Evolutionary conservation across 2,329 filamentous ascomycete genomes (phyloP).

Genomic region (Trichoderma sp.): DNA sequence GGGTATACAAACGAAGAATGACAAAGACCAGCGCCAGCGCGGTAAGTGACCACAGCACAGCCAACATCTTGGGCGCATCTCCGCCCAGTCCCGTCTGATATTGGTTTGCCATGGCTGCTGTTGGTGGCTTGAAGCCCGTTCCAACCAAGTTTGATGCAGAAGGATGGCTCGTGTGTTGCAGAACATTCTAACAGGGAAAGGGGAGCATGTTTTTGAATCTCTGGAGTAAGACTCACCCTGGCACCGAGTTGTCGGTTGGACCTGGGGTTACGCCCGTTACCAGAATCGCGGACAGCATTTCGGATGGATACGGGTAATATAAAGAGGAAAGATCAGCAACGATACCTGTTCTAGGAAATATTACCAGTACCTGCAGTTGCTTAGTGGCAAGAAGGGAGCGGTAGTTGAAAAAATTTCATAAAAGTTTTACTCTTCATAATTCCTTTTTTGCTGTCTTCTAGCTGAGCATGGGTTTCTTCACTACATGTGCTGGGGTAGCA

Average conservation of each 20-base stretch:
- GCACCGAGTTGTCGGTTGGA: neutral
- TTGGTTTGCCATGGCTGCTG: neutral
- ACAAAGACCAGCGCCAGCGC: neutral
- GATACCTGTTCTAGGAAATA: neutral
- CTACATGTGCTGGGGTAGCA: neutral
- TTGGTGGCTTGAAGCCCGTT: neutral
- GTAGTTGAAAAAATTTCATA: neutral
- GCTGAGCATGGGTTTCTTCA: neutral
- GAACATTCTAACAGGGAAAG: neutral
- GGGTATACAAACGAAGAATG: neutral
- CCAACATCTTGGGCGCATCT: neutral
- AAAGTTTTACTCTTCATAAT: neutral
- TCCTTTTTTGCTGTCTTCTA: neutral
- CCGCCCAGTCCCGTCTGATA: neutral
- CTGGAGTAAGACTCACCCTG: neutral
- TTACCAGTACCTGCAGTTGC: neutral
- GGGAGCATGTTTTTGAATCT: neutral
- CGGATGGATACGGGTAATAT: neutral
- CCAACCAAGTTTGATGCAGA: neutral
- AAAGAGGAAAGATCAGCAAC: neutral
- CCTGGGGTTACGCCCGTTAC: neutral
- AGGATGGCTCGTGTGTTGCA: neutral
- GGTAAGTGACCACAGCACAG: neutral
- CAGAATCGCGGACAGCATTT: neutral
- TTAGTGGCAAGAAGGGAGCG: neutral